Base-by-base conservation (phyloP, 1,139 yeast species). In the Hyphopichia pseudoburtonii region DNA sequence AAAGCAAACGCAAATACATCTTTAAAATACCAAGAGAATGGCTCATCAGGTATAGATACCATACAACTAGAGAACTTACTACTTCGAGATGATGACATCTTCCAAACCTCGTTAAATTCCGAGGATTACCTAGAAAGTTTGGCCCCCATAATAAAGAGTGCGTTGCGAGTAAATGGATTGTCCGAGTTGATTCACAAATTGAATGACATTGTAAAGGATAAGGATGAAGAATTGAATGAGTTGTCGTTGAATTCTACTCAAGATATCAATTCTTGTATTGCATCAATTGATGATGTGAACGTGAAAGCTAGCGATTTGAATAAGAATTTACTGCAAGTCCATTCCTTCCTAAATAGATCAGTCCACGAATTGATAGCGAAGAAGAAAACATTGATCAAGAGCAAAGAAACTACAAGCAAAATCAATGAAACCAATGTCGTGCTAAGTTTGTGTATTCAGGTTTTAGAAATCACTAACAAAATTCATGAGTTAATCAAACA, bases 401-500 rank as follows among this genome's bases (percentile, higher is more conserved):
- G 76, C 43, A 82, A 81, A 46, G 82, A 80, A 48, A 74, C 82
- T 6, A 66, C 76, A 25, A 63, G 69, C 41, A 79, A 81, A 51
- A 81, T 85, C 44, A 71, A 75, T 34, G 89, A 84, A 49, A 79
- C 89, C 0, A 74, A 71, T 16, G 68, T 73, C 30, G 76, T 81
- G 33, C 71, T 85, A 35, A 81, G 73, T 42, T 70, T 83, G 41
- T 86, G 96, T 51, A 70, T 90, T 24, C 90, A 85, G 47, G 92
- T 90, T 9, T 70, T 92, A 43, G 96, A 90, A 54, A 75, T 85
- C 50, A 86, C 96, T 18, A 90, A 89, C 58, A 85, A 82, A 52
- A 87, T 89, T 37, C 89, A 88, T 55, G 94, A 86, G 35, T 67
- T 89, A 54, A 84, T 89, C 45, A 78, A 80, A 43, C 79, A 76